Evolutionary conservation across 2,329 filamentous ascomycete species (phyloP).

Genomic region (Calonectria multiphialidica): DNA sequence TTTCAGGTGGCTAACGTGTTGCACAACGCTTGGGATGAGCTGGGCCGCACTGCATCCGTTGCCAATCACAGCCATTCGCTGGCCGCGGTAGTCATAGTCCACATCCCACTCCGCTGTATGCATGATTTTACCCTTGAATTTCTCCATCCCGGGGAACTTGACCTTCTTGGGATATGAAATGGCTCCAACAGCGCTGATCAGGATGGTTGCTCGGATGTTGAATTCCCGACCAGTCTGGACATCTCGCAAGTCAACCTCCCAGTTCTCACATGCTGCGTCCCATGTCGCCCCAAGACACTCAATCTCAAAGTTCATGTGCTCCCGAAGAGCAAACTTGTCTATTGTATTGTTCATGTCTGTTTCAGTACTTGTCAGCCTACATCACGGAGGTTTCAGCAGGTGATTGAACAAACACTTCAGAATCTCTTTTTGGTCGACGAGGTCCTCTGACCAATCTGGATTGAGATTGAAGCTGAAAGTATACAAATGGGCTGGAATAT

Average conservation of each 20-base stretch:
- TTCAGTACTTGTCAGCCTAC: background rate
- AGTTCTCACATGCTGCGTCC: background rate
- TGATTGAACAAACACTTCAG: constrained; percentile 38
- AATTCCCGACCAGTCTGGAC: background rate
- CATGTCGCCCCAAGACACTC: constrained; percentile 21
- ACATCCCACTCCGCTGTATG: constrained; percentile 20
- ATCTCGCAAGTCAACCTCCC: constrained; percentile 10
- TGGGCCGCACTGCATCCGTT: constrained; percentile 20
- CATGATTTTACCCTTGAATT: constrained; percentile 12
- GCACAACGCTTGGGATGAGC: constrained; percentile 6
- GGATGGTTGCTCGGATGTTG: background rate
- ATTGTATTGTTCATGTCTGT: constrained; percentile 23
- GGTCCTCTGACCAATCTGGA: constrained; percentile 52
- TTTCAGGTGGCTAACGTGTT: constrained; percentile 1
- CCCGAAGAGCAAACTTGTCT: constrained; percentile 20
- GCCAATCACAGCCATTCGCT: constrained; percentile 22
- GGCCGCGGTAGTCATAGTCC: constrained; percentile 4
- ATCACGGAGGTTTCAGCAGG: background rate
- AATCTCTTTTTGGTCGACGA: constrained; percentile 52
- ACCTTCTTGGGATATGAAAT: constrained; percentile 12
- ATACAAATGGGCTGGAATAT: constrained; percentile 48
- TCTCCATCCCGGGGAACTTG: constrained; percentile 17
- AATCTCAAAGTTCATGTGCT: constrained; percentile 15
- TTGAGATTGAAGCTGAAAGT: constrained; percentile 58
- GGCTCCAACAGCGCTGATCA: constrained; percentile 17